Conservation (phyloP, 1,284 basidiomycete species). For the Leucoagaricus sp. region DNA sequence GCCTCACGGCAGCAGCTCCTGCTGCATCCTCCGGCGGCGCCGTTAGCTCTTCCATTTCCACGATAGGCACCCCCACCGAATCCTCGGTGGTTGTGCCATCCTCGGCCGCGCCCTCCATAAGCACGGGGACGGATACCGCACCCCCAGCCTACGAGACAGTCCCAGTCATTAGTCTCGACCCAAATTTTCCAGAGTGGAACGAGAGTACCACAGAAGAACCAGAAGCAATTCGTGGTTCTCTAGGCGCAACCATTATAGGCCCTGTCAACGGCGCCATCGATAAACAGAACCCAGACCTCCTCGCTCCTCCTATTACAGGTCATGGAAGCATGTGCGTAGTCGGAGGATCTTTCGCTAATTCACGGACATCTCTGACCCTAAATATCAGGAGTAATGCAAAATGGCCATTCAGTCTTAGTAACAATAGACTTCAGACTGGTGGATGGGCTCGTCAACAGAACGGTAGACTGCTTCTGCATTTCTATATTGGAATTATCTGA, state of each 20-base stretch:
- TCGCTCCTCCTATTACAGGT: slow-evolving; percentile 71
- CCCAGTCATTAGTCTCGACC: slow-evolving; percentile 49
- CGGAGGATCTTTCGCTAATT: not conserved
- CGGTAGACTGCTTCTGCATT: slow-evolving; percentile 35
- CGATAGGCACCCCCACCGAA: too few species aligned
- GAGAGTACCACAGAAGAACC: slow-evolving; percentile 27
- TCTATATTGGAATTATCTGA: not conserved
- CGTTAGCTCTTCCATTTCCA: slow-evolving; percentile 13
- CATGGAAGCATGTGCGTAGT: slow-evolving; percentile 56
- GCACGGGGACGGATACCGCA: slow-evolving; percentile 19
- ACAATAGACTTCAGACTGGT: slow-evolving; percentile 68
- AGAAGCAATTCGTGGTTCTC: slow-evolving; percentile 35
- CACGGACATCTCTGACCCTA: not conserved
- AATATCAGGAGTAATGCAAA: slow-evolving; percentile 55
- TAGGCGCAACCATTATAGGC: slow-evolving; percentile 57
- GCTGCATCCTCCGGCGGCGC: slow-evolving; percentile 18
- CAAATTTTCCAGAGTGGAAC: slow-evolving; percentile 49
- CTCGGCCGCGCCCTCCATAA: slow-evolving; percentile 11
- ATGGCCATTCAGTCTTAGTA: slow-evolving; percentile 71
- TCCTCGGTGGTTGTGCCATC: slow-evolving; percentile 7
- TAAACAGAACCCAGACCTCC: slow-evolving; percentile 58
- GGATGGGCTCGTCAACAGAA: slow-evolving; percentile 78
- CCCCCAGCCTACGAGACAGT: slow-evolving; percentile 37
- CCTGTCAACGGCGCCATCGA: slow-evolving; percentile 57
- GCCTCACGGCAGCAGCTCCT: slow-evolving; percentile 25